Evolutionary conservation across 768 basidiomycete genomes (phyloP).

Genomic region (Psilocybe cyanescens): DNA sequence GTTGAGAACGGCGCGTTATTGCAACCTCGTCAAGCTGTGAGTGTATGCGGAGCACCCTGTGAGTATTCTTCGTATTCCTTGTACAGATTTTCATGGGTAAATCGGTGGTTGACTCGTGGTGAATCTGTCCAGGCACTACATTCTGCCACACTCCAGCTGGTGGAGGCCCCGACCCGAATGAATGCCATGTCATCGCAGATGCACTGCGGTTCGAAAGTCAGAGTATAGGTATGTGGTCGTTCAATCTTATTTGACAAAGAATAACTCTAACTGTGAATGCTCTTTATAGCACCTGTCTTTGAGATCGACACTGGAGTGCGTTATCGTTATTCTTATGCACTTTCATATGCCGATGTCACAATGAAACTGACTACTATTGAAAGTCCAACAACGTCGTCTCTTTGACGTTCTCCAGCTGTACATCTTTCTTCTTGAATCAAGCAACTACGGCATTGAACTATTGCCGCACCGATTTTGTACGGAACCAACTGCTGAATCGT

Average conservation of each 20-base stretch:
- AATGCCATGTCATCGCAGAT: constrained; percentile 52
- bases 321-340: no score
- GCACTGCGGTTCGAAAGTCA: constrained; percentile 49
- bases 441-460: constrained; percentile 38
- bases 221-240: constrained; percentile 34
- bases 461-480: constrained; percentile 51
- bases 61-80: constrained; percentile 6
- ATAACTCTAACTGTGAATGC: no score
- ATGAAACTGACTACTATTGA: neutral
- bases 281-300: constrained; percentile 10
- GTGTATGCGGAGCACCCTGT: constrained; percentile 47
- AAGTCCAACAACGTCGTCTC: constrained; percentile 36
- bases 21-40: constrained; percentile 31
- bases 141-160: constrained; percentile 49
- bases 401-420: constrained; percentile 43
- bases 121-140: constrained; percentile 29
- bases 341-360: neutral
- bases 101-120: constrained; percentile 4
- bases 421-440: constrained; percentile 53
- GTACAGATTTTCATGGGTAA: neutral
- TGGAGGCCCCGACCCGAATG: constrained; percentile 50
- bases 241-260: no score
- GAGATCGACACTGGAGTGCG: constrained; percentile 13
- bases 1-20: constrained; percentile 4
- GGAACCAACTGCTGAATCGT: neutral